A percentile compares a stretch with the other conserved stretches of the same genome.
phyloP scores from a whole-genome alignment of 306 rosid genomes.

The Pyrus pyrifolia region DNA sequence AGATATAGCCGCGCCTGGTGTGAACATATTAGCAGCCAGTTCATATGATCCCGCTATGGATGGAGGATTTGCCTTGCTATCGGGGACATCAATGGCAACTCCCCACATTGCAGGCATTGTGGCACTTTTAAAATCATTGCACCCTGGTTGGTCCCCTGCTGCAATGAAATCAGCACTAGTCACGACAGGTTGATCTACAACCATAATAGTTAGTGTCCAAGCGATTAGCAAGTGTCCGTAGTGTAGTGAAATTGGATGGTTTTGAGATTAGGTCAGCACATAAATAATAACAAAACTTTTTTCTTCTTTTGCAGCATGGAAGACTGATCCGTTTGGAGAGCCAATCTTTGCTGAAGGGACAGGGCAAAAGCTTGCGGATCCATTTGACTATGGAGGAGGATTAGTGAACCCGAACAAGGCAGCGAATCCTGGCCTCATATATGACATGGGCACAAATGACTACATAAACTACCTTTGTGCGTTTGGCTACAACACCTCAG shows the following conservation, averaged over 20 bases:
- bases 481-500: constrained; percentile 13
- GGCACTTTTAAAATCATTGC: constrained; percentile 26
- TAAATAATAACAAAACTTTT: background rate
- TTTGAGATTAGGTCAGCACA: no score
- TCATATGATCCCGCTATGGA: background rate
- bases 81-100: constrained; percentile 33
- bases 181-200: constrained; percentile 17
- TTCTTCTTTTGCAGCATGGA: constrained; percentile 31
- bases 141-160: constrained; percentile 31
- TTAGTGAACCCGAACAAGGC: constrained; percentile 34
- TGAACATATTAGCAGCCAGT: constrained; percentile 25
- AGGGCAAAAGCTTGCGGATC: constrained; percentile 31
- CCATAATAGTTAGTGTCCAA: background rate
- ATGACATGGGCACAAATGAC: background rate
- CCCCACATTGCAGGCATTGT: constrained; percentile 30
- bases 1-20: constrained; percentile 33
- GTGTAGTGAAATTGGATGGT: no score
- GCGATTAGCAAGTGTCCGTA: background rate
- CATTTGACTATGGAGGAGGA: constrained; percentile 46
- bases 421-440: constrained; percentile 43
- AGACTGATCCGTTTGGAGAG: constrained; percentile 31
- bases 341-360: constrained; percentile 38
- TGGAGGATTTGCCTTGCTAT: constrained; percentile 11
- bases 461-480: constrained; percentile 29
- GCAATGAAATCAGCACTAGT: constrained; percentile 28